Conservation (phyloP, 2,329 filamentous ascomycete genomes). For the Colletotrichum plurivorum region DNA sequence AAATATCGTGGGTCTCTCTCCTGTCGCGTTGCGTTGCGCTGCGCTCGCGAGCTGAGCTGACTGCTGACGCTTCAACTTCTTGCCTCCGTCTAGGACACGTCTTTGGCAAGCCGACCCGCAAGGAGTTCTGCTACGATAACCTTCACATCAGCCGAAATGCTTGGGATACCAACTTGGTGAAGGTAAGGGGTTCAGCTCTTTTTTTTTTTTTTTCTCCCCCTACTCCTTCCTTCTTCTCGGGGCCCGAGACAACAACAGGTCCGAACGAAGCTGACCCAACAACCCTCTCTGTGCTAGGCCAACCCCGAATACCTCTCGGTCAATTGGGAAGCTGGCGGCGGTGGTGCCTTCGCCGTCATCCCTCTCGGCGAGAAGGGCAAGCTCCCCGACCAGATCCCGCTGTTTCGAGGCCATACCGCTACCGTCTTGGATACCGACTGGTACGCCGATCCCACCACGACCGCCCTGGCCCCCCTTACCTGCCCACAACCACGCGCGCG, state of each 20-base stretch:
- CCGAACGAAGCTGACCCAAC: conserved; percentile 19
- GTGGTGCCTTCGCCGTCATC: conserved; percentile 96
- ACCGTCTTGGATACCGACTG: conserved; percentile 98
- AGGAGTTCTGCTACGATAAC: conserved; percentile 99
- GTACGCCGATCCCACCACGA: conserved; percentile 65
- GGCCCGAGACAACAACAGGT: conserved; percentile 27
- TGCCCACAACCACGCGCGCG: conserved; percentile 16
- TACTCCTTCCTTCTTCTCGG: not conserved
- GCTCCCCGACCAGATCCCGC: conserved; percentile 90
- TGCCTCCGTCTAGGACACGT: conserved; percentile 81
- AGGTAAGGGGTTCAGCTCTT: conserved; percentile 71
- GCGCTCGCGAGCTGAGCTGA: conserved; percentile 40
- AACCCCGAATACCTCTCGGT: conserved; percentile 97
- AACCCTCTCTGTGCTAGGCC: conserved; percentile 68
- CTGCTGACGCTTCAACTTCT: conserved; percentile 39
- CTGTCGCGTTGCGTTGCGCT: conserved; percentile 47
- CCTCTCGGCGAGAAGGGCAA: conserved; percentile 91
- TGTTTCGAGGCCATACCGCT: conserved; percentile 96
- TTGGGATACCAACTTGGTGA: conserved; percentile 98
- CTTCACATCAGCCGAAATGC: conserved; percentile 97
- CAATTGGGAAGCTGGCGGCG: conserved; percentile 98
- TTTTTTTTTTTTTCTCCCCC: conserved; percentile 1
- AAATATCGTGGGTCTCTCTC: conserved; percentile 72
- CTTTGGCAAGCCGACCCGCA: conserved; percentile 94
- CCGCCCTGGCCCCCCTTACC: conserved; percentile 33